A percentile compares a stretch with the other conserved stretches of the same genome.
Conservation (phyloP, 2,329 filamentous ascomycete species). For the Dactylellina drechsleri region DNA sequence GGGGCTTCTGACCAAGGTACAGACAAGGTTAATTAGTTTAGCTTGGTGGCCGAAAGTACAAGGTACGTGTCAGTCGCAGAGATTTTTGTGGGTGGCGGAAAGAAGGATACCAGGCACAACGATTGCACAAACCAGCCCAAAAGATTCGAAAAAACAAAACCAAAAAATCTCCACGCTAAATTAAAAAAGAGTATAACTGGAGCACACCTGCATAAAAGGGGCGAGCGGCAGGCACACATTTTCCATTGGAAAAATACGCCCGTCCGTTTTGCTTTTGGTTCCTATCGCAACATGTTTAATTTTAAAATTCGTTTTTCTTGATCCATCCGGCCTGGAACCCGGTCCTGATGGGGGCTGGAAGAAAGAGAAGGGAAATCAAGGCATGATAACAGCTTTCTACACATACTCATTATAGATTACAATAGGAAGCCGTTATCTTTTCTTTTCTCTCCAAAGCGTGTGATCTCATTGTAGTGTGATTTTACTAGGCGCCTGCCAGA, state of each 20-base stretch:
- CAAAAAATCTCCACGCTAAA: neutral
- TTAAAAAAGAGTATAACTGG: constrained; percentile 17
- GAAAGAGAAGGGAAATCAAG: constrained; percentile 9
- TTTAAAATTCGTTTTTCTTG: constrained; percentile 56
- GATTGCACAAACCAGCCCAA: neutral
- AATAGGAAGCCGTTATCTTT: constrained; percentile 26
- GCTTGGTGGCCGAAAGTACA: constrained; percentile 7
- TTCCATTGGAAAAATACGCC: constrained; percentile 21
- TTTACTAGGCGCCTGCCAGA: constrained; percentile 18
- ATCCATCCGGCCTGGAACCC: constrained; percentile 28
- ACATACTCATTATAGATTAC: neutral
- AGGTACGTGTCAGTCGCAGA: constrained; percentile 54
- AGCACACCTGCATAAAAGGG: constrained; percentile 53
- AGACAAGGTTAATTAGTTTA: too few species aligned
- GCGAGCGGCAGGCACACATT: constrained; percentile 32
- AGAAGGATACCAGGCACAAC: constrained; percentile 35
- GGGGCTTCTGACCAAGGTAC: constrained; percentile 35
- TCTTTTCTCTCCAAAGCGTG: neutral
- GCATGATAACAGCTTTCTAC: constrained; percentile 27
- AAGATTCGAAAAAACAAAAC: constrained; percentile 8
- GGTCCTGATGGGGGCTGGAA: constrained; percentile 4
- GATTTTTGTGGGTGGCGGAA: constrained; percentile 45
- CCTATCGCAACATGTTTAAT: constrained; percentile 54
- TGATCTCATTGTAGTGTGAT: too few species aligned
- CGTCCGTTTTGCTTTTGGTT: constrained; percentile 52